Conservation (phyloP, 192 early-diverging fungal species). For the Backusella psychrophila region DNA sequence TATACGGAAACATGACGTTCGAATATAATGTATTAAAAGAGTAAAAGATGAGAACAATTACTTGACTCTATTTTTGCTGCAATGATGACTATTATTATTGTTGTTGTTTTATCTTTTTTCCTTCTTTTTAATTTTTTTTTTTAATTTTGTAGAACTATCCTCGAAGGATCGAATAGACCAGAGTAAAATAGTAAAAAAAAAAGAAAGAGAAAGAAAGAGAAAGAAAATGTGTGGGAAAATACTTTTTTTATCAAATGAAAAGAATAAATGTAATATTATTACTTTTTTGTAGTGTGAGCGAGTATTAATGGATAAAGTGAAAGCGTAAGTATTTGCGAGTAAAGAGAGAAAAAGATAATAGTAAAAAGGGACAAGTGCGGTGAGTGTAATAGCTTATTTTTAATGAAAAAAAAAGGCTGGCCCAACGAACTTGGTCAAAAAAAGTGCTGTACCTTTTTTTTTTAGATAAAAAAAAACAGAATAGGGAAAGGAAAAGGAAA, state of each 20-base stretch:
- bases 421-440: not conserved
- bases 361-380: not conserved
- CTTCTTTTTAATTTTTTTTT: not conserved
- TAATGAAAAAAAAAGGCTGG: not conserved
- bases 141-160: not conserved
- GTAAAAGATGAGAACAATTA: not conserved
- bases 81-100: not conserved
- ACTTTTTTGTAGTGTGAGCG: not conserved
- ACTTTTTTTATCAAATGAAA: conserved; percentile 3
- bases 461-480: not conserved
- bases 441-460: not conserved
- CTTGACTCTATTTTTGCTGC: not conserved
- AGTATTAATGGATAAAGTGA: not conserved
- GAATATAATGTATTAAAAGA: not conserved
- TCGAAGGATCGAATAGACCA: not conserved
- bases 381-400: not conserved
- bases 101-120: not conserved
- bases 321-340: not conserved
- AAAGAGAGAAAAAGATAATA: not conserved
- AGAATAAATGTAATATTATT: not conserved
- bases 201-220: not conserved
- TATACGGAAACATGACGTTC: not conserved
- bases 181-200: not conserved
- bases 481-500: not conserved
- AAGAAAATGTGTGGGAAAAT: not conserved